These are phyloP conservation scores for Penstemon newberryi DNA, from an alignment of 257 asterid species.

Conservation along the genomic window DNA sequence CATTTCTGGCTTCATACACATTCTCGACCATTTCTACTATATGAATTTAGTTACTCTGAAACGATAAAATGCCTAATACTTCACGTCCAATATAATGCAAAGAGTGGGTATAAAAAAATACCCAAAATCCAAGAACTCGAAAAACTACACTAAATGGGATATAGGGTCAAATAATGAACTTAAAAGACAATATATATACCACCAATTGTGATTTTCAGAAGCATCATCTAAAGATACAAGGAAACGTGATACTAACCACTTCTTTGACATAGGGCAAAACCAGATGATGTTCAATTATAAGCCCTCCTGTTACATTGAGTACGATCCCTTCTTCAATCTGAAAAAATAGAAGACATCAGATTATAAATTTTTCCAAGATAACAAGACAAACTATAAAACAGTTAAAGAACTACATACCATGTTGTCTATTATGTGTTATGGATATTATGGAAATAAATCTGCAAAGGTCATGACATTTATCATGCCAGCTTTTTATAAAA, in stretches of 20 bases:
- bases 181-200: too few relatives aligned
- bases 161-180: too few relatives aligned
- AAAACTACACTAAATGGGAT: too few relatives aligned
- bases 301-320: conserved; percentile 89
- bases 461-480: conserved; percentile 31
- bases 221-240: conserved; percentile 2
- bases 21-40: too few relatives aligned
- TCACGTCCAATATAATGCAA: too few relatives aligned
- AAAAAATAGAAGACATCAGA: conserved; percentile 15
- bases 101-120: too few relatives aligned
- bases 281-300: conserved; percentile 86
- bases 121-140: too few relatives aligned
- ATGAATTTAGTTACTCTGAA: too few relatives aligned
- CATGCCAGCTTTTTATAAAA: conserved; percentile 5
- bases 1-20: too few relatives aligned
- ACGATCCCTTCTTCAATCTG: conserved; percentile 84
- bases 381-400: background rate
- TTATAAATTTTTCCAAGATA: conserved; percentile 1
- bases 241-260: conserved; percentile 55
- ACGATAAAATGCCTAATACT: too few relatives aligned
- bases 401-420: conserved; percentile 49
- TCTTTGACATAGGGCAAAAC: conserved; percentile 71
- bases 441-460: conserved; percentile 87
- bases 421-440: conserved; percentile 63
- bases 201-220: background rate